phyloP scores from a whole-genome alignment of 2,329 filamentous ascomycete species.

The Venturia aucupariae region DNA sequence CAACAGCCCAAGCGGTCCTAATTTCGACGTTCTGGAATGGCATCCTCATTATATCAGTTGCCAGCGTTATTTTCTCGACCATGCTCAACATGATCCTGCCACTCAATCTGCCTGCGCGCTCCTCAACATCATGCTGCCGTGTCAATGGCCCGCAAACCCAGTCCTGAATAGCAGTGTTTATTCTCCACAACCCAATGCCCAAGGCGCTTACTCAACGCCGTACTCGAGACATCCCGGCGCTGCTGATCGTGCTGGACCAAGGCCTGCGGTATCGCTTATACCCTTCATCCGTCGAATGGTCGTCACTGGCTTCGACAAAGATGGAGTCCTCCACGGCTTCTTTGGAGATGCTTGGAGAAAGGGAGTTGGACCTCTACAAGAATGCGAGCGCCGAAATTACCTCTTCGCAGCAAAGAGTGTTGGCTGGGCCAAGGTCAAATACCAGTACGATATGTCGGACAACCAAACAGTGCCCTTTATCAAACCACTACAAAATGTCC shows the following conservation, averaged over 20 bases:
- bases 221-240: neutral
- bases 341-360: slow-evolving; percentile 88
- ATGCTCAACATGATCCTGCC: slow-evolving; percentile 71
- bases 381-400: slow-evolving; percentile 87
- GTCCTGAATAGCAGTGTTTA: slow-evolving; percentile 25
- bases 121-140: slow-evolving; percentile 85
- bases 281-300: slow-evolving; percentile 87
- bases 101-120: slow-evolving; percentile 86
- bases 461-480: slow-evolving; percentile 83
- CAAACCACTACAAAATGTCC: slow-evolving; percentile 66
- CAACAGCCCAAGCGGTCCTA: slow-evolving; percentile 33
- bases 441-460: slow-evolving; percentile 77
- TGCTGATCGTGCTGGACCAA: slow-evolving; percentile 25
- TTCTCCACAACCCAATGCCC: slow-evolving; percentile 24
- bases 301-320: slow-evolving; percentile 82
- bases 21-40: slow-evolving; percentile 84
- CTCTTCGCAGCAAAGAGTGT: slow-evolving; percentile 91
- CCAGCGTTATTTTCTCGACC: slow-evolving; percentile 81
- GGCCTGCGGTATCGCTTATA: slow-evolving; percentile 55
- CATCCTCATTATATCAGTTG: slow-evolving; percentile 85
- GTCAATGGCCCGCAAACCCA: slow-evolving; percentile 55
- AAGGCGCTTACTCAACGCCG: slow-evolving; percentile 17
- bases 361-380: slow-evolving; percentile 74
- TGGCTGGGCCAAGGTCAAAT: slow-evolving; percentile 81
- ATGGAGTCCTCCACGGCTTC: slow-evolving; percentile 82